Evolutionary conservation across 768 basidiomycete genomes (phyloP).

Genomic region (Cantharellus anzutake): DNA sequence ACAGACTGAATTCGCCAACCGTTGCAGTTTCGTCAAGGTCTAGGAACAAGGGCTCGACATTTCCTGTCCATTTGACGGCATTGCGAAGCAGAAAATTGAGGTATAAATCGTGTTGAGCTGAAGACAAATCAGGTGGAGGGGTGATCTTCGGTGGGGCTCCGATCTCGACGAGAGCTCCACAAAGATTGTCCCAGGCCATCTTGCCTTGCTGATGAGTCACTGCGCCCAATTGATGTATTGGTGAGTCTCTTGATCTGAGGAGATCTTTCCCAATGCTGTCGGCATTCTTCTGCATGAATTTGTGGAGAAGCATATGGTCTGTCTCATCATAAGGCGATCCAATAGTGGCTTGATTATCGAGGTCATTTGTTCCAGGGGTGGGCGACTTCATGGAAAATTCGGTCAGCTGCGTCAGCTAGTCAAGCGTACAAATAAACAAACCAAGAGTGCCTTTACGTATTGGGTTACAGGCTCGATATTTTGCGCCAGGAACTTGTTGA

Average conservation of each 20-base stretch:
- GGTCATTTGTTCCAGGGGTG: not conserved
- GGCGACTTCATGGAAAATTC: not conserved
- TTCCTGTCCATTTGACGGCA: slow-evolving; percentile 35
- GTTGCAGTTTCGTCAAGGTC: not conserved
- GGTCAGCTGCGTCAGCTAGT: not conserved
- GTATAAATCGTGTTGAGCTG: slow-evolving; percentile 44
- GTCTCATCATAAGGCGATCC: slow-evolving; percentile 71
- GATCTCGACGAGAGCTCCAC: slow-evolving; percentile 60
- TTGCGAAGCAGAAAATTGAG: slow-evolving; percentile 47
- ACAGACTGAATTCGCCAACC: not conserved
- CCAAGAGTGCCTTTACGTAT: not conserved
- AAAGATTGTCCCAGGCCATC: slow-evolving; percentile 74
- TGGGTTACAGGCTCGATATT: not conserved
- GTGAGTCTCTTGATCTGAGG: slow-evolving; percentile 41
- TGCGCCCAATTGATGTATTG: not conserved
- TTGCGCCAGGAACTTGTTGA: slow-evolving; percentile 31
- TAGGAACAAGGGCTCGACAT: slow-evolving; percentile 43
- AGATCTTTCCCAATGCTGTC: slow-evolving; percentile 80
- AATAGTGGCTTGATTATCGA: slow-evolving; percentile 43
- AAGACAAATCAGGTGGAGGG: slow-evolving; percentile 20
- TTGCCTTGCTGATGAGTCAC: slow-evolving; percentile 38
- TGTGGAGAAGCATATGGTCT: slow-evolving; percentile 63
- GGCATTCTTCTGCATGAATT: slow-evolving; percentile 68
- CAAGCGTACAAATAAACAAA: not conserved
- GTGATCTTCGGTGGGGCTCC: slow-evolving; percentile 33